Base-by-base conservation (phyloP, 495 filamentous ascomycete genomes). In the Penicillium paxilli region DNA sequence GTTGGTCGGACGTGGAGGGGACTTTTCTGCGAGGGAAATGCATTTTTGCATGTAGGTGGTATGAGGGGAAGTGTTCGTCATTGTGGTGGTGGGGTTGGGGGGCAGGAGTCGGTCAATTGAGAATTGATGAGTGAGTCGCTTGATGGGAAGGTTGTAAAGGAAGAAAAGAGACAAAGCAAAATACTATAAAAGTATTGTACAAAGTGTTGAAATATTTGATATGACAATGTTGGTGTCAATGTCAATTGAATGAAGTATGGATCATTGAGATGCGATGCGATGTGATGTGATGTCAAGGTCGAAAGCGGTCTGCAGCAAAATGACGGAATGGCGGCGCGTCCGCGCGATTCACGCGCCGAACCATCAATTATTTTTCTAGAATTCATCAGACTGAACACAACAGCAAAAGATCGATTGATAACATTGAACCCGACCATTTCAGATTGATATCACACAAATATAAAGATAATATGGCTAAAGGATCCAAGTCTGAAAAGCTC, bases 1-100 rank as follows among this genome's bases (percentile, higher is more conserved):
- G 70, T 97, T 97, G 37, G 90, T 91, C 10, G 93, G 87, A 47
- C 88, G 91, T 4, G 89, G 87, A 10, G 89, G 87, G 2, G 92
- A 93, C 60, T 87, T 78, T 25, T 81, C 76, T 8, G 94, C 93
- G 33, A 91, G 79, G 32, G 76, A 68, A 32, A 98, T 82, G 46
- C 89, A 89, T 47, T 87, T 74, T 44, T 74, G 79, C 75, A 98
- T 88, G 70, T 88, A 89, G 21, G 70, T 70, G 25, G 70, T 54
- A 68, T 95, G 92, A 51, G 63, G 63, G 51, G 71, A 66, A 52
- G 53, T 51, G 60, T 56, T 58, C 24, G 62, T 33, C 60, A 60
- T 57, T 37, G 54, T 42, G 46, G 45, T 47, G 17, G 38, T 22
- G 26, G 12, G 47, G 12, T 35, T 28, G 7, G 48, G 16, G 9